A percentile compares a stretch with the other conserved stretches of the same genome.
Evolutionary conservation across 768 basidiomycete species (phyloP).

Genomic region (Collybiopsis luxurians): DNA sequence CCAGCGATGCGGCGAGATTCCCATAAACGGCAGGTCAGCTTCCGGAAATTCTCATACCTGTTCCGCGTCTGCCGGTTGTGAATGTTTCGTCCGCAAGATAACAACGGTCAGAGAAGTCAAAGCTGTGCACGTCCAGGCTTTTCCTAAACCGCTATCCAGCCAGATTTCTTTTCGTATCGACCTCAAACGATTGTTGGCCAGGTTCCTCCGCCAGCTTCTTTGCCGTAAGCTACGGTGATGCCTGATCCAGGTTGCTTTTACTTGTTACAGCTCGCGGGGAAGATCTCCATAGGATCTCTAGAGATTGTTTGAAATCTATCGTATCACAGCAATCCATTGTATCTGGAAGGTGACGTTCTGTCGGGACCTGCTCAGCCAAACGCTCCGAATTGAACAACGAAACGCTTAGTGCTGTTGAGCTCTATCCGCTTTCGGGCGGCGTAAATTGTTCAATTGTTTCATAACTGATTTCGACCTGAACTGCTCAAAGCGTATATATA

Average conservation of each 20-base stretch:
- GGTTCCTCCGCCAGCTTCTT: background rate
- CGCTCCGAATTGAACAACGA: background rate
- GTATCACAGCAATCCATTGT: slow-evolving; percentile 1
- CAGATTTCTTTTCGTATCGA: background rate
- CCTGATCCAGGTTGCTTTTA: background rate
- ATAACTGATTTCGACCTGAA: background rate
- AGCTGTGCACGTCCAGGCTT: slow-evolving; percentile 2
- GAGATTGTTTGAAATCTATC: background rate
- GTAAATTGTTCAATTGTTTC: background rate
- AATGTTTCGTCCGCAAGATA: background rate
- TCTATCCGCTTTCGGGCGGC: slow-evolving; percentile 1
- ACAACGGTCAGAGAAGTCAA: background rate
- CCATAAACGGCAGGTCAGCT: too few relatives aligned
- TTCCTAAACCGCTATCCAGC: background rate
- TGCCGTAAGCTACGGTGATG: background rate
- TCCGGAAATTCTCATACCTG: background rate
- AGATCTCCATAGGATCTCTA: background rate
- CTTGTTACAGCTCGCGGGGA: background rate
- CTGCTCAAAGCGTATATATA: background rate
- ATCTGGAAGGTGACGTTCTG: background rate
- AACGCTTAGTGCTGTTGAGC: slow-evolving; percentile 7
- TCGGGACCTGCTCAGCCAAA: slow-evolving; percentile 5
- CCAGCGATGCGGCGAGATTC: too few relatives aligned
- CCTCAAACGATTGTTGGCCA: slow-evolving; percentile 4
- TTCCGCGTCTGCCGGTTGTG: background rate